These are phyloP conservation scores for Breviolum minutum DNA, from an alignment of 73 alveolate species.

Conservation along the genomic window DNA sequence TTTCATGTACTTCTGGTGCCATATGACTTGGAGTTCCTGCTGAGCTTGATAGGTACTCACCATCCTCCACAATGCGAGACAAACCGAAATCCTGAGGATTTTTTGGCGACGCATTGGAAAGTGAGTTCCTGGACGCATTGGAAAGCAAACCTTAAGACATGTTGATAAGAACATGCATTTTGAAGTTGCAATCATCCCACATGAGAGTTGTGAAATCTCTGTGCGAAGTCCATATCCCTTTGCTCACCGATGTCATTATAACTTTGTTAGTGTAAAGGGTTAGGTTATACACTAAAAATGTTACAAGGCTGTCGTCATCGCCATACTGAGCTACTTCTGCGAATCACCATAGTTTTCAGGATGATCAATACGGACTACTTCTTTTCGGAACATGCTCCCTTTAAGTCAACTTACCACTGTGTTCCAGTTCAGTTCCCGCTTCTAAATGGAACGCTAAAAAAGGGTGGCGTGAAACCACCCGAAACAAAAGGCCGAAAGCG, in stretches of 20 bases:
- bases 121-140: not conserved
- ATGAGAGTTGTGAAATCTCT: no score
- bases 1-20: conserved; percentile 53
- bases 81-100: not conserved
- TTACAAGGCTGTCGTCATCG: no score
- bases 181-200: no score
- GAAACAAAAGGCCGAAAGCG: not conserved
- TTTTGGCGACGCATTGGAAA: no score
- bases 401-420: no score
- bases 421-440: not conserved
- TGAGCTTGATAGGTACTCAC: not conserved
- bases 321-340: no score
- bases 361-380: no score
- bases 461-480: not conserved
- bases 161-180: no score
- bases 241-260: not conserved
- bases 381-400: no score
- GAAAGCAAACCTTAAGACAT: not conserved
- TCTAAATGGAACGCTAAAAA: not conserved
- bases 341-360: no score
- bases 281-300: no score
- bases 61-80: conserved; percentile 38
- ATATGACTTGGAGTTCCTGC: conserved; percentile 62
- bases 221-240: not conserved
- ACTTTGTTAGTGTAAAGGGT: no score